A percentile compares a stretch with the other conserved stretches of the same genome.
phyloP scores from a whole-genome alignment of 352 stramenopile genomes.

The Phytophthora europaea region DNA sequence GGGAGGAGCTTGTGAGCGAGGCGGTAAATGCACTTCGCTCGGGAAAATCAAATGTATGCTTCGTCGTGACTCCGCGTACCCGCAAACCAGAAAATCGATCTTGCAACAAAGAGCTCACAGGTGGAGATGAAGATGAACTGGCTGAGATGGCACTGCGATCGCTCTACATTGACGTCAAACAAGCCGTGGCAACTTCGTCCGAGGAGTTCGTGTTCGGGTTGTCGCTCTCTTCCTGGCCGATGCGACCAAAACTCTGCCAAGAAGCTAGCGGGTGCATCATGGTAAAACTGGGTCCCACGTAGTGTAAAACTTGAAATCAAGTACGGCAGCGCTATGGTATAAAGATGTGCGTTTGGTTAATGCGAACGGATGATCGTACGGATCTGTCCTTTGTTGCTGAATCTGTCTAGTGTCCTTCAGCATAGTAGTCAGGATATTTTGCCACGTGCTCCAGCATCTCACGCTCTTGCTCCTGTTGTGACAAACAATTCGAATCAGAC shows the following conservation, averaged over 20 bases:
- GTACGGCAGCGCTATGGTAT: neutral
- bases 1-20: constrained; percentile 51
- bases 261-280: constrained; percentile 40
- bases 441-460: constrained; percentile 92
- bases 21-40: constrained; percentile 31
- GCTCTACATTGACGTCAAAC: constrained; percentile 58
- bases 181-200: constrained; percentile 26
- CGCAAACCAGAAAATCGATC: neutral
- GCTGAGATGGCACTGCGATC: constrained; percentile 52
- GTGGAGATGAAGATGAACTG: constrained; percentile 37
- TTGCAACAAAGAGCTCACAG: neutral
- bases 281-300: constrained; percentile 33
- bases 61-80: constrained; percentile 38
- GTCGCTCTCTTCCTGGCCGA: constrained; percentile 23
- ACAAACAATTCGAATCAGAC: constrained; percentile 9
- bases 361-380: constrained; percentile 20
- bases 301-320: neutral
- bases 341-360: neutral
- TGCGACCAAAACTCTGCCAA: constrained; percentile 26
- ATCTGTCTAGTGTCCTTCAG: constrained; percentile 39
- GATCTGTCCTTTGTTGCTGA: constrained; percentile 5
- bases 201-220: neutral
- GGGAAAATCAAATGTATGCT: constrained; percentile 34
- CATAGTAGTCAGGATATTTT: constrained; percentile 95
- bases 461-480: constrained; percentile 91